Base-by-base conservation (phyloP, 768 basidiomycete species). In the Ephemerocybe angulata region DNA sequence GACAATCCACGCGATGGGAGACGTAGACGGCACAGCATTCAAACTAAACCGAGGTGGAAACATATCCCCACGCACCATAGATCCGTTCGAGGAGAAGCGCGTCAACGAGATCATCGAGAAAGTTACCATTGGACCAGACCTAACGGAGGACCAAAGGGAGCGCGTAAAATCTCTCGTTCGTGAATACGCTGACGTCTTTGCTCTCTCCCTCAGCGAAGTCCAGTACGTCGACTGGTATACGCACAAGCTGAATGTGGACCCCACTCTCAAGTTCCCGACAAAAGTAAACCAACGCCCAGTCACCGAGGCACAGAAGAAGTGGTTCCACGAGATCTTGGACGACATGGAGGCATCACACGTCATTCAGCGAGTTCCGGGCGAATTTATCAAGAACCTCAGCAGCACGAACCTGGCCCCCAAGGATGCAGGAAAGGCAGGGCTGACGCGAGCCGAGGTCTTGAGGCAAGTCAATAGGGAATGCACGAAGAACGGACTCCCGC, bases 151-250 rank as follows among this genome's bases (percentile, higher is more conserved):
- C 33, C 33, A 35, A 35, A 35, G 8, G 8, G 33, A 35, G 17
- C 8, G 17, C 8, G 33, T 35, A 17, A 8, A 17, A 8, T 35
- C 33, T 35, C 33, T 35, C 33, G 17, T 35, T 35, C 33, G 33
- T 8, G 33, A 35, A 35, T 35, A 35, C 17, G 33, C 33, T 35
- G 33, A 78, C 56, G 59, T 66, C 25, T 80, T 76, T 52, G 72
- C 74, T 4, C 58, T 77, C 1, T 67, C 70, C 0, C 58, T 77
- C 7, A 64, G 66, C 19, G 74, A 80, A 53, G 76, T 79, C 2
- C 47, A 42, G 1, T 56, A 61, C 0, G 68, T 77, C 0, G 40
- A 61, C 7, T 70, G 66, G 1, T 67, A 66, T 3, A 60, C 62
- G 1, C 74, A 78, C 57, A 54, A 46, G 1, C 63, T 77, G 3